Conservation (phyloP, 192 early-diverging fungal genomes). For the Phycomyces blakesleeanus region DNA sequence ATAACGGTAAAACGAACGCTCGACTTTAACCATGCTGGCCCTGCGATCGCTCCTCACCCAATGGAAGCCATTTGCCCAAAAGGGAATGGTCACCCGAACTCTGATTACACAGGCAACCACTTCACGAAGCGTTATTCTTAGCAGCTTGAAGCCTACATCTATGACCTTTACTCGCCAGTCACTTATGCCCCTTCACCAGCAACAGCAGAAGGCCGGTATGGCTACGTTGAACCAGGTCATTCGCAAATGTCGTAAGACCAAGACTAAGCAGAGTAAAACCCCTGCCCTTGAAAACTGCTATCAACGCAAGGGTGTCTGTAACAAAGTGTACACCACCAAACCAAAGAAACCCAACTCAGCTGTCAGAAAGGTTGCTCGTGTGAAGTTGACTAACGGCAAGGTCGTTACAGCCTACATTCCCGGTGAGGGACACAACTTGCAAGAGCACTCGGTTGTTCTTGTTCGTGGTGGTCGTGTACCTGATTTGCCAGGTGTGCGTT, state of each 20-base stretch:
- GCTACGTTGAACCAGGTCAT: constrained; percentile 95
- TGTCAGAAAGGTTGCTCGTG: constrained; percentile 87
- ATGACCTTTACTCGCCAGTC: not conserved
- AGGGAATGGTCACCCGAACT: not conserved
- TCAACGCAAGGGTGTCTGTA: constrained; percentile 91
- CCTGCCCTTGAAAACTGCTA: constrained; percentile 85
- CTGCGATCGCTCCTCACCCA: not conserved
- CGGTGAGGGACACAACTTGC: constrained; percentile 96
- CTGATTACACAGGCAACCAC: not conserved
- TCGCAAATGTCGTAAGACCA: constrained; percentile 72
- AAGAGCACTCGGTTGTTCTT: constrained; percentile 95
- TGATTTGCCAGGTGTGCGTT: constrained; percentile 96
- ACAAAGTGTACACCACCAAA: constrained; percentile 93
- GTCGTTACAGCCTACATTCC: constrained; percentile 94
- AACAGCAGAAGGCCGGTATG: constrained; percentile 42
- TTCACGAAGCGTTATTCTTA: not conserved
- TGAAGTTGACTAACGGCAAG: constrained; percentile 90
- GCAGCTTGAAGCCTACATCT: not conserved
- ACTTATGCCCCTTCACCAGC: not conserved
- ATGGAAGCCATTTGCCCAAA: not conserved
- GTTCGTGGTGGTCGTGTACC: constrained; percentile 93
- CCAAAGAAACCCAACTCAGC: constrained; percentile 99
- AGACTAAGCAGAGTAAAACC: constrained; percentile 60
- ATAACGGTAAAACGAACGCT: not conserved
- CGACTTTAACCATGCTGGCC: not conserved